phyloP scores from a whole-genome alignment of 2,329 filamentous ascomycete genomes.

The Fusarium chlamydosporum region DNA sequence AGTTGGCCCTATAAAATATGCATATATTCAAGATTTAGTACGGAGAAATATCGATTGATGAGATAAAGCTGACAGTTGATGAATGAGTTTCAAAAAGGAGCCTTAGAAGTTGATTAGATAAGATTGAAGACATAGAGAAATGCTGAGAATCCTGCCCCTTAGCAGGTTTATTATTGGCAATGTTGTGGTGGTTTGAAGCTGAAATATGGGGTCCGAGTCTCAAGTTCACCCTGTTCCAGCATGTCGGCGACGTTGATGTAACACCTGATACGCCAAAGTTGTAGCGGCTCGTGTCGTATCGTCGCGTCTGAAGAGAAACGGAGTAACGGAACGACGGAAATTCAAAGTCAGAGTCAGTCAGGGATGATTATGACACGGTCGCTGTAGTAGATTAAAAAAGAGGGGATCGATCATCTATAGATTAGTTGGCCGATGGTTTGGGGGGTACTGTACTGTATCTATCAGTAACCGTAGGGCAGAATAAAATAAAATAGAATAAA shows the following conservation, averaged over 20 bases:
- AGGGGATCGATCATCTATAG: neutral
- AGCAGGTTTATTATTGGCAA: neutral
- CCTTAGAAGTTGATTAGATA: neutral
- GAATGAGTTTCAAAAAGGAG: neutral
- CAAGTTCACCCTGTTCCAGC: constrained; percentile 16
- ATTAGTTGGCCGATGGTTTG: neutral
- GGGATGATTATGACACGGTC: constrained; percentile 13
- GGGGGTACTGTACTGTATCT: neutral
- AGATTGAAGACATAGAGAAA: neutral
- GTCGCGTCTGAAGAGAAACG: neutral
- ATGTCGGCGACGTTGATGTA: constrained; percentile 18
- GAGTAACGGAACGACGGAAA: constrained; percentile 4
- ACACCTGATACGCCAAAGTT: constrained; percentile 29
- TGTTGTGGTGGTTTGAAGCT: neutral
- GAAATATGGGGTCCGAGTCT: constrained; percentile 7
- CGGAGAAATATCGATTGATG: constrained; percentile 4
- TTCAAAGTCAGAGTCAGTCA: constrained; percentile 1
- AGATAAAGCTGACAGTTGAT: neutral
- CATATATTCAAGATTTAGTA: constrained; percentile 1
- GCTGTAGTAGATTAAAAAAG: neutral
- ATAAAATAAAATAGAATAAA: neutral
- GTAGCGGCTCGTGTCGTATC: constrained; percentile 19
- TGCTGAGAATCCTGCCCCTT: neutral
- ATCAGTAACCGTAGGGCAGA: constrained; percentile 33
- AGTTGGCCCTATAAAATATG: constrained; percentile 1